Conservation (phyloP, 345 rosid genomes). For the Reutealis trisperma region DNA sequence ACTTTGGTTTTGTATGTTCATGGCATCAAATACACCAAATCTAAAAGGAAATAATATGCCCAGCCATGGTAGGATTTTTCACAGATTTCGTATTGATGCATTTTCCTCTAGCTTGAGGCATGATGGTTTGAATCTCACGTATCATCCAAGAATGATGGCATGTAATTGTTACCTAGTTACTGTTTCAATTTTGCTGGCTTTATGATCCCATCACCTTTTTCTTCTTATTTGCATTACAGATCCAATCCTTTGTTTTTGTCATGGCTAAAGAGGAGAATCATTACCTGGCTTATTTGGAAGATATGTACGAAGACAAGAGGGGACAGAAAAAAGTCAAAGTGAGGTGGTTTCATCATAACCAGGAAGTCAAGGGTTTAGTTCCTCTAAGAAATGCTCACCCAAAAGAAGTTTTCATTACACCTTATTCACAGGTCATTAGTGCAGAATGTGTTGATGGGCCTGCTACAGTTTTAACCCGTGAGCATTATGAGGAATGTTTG, state of each 20-base stretch:
- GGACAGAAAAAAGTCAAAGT: constrained; percentile 93
- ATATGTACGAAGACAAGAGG: constrained; percentile 96
- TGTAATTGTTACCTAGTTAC: neutral
- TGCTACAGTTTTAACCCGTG: constrained; percentile 76
- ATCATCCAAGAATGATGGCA: neutral
- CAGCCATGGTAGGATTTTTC: neutral
- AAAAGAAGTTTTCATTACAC: constrained; percentile 92
- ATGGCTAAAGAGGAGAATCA: constrained; percentile 83
- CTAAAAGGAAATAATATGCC: neutral
- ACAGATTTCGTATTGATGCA: neutral
- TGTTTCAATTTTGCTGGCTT: constrained; percentile 3
- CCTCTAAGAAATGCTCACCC: constrained; percentile 75
- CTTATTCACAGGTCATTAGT: constrained; percentile 89
- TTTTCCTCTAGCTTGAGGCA: neutral
- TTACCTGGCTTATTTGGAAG: constrained; percentile 91
- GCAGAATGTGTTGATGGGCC: constrained; percentile 96
- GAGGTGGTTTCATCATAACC: constrained; percentile 92
- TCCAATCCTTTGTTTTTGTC: constrained; percentile 91
- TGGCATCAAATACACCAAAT: neutral
- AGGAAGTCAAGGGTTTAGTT: constrained; percentile 79
- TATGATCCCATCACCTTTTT: constrained; percentile 20
- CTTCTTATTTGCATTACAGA: constrained; percentile 40
- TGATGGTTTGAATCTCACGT: neutral
- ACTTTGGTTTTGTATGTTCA: neutral
- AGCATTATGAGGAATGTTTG: constrained; percentile 69